Percentiles rank a stretch among this genome's conserved stretches.
Evolutionary conservation across 768 basidiomycete genomes (phyloP).

Genomic region (Cystofilobasidium macerans): DNA sequence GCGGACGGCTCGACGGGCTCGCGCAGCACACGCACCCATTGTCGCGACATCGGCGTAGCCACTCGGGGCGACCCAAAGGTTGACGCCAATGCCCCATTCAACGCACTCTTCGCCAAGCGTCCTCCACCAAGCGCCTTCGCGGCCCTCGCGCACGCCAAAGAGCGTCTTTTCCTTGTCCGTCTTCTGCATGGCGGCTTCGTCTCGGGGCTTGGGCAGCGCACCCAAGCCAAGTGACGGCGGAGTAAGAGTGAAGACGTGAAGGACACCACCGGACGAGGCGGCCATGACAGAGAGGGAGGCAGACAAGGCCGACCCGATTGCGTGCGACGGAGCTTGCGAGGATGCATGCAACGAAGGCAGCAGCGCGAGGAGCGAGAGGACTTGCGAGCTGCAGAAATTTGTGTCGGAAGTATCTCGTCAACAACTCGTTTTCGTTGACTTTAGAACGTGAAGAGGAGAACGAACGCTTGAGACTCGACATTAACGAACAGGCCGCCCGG

Average conservation of each 20-base stretch:
- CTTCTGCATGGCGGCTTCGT: slow-evolving; percentile 60
- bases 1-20: neutral
- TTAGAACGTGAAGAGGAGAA: neutral
- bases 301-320: slow-evolving; percentile 65
- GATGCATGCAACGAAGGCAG: slow-evolving; percentile 42
- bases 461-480: neutral
- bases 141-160: slow-evolving; percentile 53
- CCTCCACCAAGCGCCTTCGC: slow-evolving; percentile 56
- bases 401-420: too few species aligned
- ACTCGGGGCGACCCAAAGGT: slow-evolving; percentile 70
- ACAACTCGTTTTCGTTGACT: too few species aligned
- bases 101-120: slow-evolving; percentile 78
- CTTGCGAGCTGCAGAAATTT: neutral
- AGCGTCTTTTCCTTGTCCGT: slow-evolving; percentile 75
- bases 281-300: slow-evolving; percentile 57
- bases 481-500: neutral
- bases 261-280: slow-evolving; percentile 29
- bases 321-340: slow-evolving; percentile 41
- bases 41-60: slow-evolving; percentile 77
- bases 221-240: slow-evolving; percentile 34
- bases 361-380: slow-evolving; percentile 45
- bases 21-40: slow-evolving; percentile 48
- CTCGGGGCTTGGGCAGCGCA: slow-evolving; percentile 39
- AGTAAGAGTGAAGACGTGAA: slow-evolving; percentile 34
- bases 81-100: slow-evolving; percentile 79